phyloP scores from a whole-genome alignment of 2,329 filamentous ascomycete species.

The Aspergillus ustus region DNA sequence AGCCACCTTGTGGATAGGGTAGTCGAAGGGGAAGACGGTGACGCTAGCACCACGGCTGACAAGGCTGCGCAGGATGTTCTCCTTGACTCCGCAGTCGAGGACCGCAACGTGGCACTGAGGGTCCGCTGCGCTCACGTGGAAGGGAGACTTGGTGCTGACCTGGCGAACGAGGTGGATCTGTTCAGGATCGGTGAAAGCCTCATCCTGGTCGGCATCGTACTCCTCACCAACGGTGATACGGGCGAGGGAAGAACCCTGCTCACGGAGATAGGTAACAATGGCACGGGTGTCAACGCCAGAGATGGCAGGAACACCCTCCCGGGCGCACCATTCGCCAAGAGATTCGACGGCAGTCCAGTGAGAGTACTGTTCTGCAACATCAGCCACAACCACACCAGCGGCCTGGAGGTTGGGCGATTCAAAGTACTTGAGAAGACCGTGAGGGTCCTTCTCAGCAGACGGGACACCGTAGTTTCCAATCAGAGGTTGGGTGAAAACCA shows the following conservation, averaged over 20 bases:
- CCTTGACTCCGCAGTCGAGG: constrained; percentile 98
- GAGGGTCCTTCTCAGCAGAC: constrained; percentile 80
- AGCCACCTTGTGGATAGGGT: constrained; percentile 96
- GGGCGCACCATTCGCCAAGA: constrained; percentile 89
- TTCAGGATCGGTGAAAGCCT: constrained; percentile 91
- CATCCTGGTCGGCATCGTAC: constrained; percentile 97
- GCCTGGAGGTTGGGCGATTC: constrained; percentile 98
- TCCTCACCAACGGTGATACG: constrained; percentile 94
- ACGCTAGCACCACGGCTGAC: constrained; percentile 90
- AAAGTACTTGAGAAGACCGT: constrained; percentile 94
- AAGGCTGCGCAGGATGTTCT: constrained; percentile 96
- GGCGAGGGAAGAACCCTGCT: constrained; percentile 94
- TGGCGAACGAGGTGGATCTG: constrained; percentile 96
- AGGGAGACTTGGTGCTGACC: constrained; percentile 97
- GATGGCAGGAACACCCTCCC: constrained; percentile 94
- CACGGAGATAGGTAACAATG: constrained; percentile 93
- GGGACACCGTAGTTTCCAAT: constrained; percentile 99
- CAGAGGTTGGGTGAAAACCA: constrained; percentile 96
- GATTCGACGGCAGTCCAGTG: constrained; percentile 99
- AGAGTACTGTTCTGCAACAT: constrained; percentile 91
- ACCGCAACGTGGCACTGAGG: constrained; percentile 90
- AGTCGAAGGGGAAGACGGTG: constrained; percentile 94
- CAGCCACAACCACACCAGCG: constrained; percentile 91
- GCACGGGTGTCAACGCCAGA: constrained; percentile 95
- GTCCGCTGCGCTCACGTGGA: constrained; percentile 84